Evolutionary conservation across 345 rosid genomes (phyloP).

Genomic region (Camelina neglecta): DNA sequence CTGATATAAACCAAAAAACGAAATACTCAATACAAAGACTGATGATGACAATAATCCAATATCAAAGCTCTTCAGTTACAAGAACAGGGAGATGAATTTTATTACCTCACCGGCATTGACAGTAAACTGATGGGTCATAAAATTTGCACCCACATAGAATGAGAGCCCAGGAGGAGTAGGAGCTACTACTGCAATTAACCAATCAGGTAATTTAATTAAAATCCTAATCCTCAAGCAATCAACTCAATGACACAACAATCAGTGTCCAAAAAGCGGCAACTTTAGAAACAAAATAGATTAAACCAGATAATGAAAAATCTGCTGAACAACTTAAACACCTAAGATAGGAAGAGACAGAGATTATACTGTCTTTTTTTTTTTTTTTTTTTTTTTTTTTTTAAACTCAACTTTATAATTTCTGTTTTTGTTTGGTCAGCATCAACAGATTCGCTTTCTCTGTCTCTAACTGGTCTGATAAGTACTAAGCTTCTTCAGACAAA

Average conservation of each 20-base stretch:
- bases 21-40: constrained; percentile 8
- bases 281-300: constrained; percentile 10
- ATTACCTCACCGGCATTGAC: constrained; percentile 97
- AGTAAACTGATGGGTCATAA: constrained; percentile 84
- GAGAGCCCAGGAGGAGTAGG: constrained; percentile 47
- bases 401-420: constrained; percentile 15
- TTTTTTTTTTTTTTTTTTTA: background rate
- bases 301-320: constrained; percentile 27
- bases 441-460: constrained; percentile 44
- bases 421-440: constrained; percentile 45
- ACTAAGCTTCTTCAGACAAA: constrained; percentile 43
- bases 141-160: constrained; percentile 80
- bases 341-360: constrained; percentile 24
- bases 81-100: background rate
- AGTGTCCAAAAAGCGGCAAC: background rate
- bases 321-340: constrained; percentile 16
- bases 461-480: constrained; percentile 37
- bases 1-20: constrained; percentile 42
- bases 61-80: constrained; percentile 8
- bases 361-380: background rate
- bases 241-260: constrained; percentile 3
- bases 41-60: background rate
- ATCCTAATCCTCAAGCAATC: background rate
- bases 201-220: background rate
- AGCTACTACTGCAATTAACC: constrained; percentile 19